A percentile compares a stretch with the other conserved stretches of the same genome.
These are phyloP conservation scores for Spergularia marina DNA, from an alignment of 148 eudicot species.

Conservation along the genomic window DNA sequence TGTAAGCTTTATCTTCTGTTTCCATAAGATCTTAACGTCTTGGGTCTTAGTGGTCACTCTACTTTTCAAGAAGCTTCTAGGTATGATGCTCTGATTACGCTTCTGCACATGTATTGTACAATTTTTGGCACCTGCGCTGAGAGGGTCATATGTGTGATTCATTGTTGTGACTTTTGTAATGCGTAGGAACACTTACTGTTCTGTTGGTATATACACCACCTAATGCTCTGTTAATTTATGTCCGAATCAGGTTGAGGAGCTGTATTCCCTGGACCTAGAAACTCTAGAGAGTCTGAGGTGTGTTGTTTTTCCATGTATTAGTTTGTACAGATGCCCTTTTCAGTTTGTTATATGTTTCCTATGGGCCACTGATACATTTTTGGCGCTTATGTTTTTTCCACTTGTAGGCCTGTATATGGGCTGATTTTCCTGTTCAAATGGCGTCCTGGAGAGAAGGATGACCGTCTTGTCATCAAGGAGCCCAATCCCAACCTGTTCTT, in stretches of 20 bases:
- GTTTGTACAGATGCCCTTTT: neutral
- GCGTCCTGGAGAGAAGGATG: conserved; percentile 95
- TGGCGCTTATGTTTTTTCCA: neutral
- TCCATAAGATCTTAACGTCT: neutral
- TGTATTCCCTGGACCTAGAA: conserved; percentile 92
- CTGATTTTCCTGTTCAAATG: conserved; percentile 93
- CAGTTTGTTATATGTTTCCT: neutral
- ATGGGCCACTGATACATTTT: neutral
- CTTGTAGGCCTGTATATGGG: conserved; percentile 87
- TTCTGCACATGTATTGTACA: neutral
- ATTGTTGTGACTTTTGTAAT: neutral
- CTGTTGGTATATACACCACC: neutral
- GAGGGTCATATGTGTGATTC: neutral
- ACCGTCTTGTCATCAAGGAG: conserved; percentile 73
- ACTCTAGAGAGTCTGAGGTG: conserved; percentile 74
- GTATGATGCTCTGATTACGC: neutral
- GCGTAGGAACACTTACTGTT: neutral
- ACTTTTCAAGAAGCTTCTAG: neutral
- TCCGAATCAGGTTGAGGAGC: conserved; percentile 88
- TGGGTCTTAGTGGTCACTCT: neutral
- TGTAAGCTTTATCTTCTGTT: neutral
- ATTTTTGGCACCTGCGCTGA: neutral
- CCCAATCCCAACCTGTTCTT: conserved; percentile 94
- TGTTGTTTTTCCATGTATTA: conserved; percentile 17
- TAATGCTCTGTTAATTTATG: conserved; percentile 18